These are phyloP conservation scores for Cercospora zeina DNA, from an alignment of 2,329 filamentous ascomycete genomes.

Conservation along the genomic window DNA sequence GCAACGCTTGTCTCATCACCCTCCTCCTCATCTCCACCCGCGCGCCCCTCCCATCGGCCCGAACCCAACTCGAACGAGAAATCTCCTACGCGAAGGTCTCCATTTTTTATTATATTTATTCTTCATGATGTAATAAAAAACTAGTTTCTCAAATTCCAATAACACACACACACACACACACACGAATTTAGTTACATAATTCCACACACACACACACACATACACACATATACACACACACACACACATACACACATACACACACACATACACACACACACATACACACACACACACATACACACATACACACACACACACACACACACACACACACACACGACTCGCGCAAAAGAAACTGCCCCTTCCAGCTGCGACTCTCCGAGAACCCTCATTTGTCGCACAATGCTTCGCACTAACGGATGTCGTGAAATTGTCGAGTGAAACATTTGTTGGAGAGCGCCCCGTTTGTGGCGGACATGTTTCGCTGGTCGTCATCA, in stretches of 20 bases:
- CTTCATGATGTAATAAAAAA: no score
- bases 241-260: no score
- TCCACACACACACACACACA: no score
- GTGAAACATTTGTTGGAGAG: neutral
- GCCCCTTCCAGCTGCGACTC: neutral
- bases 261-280: no score
- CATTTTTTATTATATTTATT: no score
- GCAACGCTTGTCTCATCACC: neutral
- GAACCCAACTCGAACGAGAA: neutral
- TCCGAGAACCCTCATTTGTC: slow-evolving; percentile 5
- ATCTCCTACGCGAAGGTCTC: neutral
- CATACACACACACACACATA: no score
- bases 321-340: no score
- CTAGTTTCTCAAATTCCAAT: no score
- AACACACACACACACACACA: no score
- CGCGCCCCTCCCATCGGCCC: neutral
- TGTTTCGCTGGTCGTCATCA: neutral
- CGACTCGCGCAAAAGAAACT: neutral
- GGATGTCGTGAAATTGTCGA: slow-evolving; percentile 1
- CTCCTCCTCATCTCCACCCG: neutral
- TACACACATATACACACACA: no score
- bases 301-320: no score
- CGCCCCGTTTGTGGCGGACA: neutral
- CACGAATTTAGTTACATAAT: no score
- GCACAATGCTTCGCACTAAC: neutral